These are phyloP conservation scores for Populus deltoides DNA, from an alignment of 345 rosid genomes.

Conservation along the genomic window DNA sequence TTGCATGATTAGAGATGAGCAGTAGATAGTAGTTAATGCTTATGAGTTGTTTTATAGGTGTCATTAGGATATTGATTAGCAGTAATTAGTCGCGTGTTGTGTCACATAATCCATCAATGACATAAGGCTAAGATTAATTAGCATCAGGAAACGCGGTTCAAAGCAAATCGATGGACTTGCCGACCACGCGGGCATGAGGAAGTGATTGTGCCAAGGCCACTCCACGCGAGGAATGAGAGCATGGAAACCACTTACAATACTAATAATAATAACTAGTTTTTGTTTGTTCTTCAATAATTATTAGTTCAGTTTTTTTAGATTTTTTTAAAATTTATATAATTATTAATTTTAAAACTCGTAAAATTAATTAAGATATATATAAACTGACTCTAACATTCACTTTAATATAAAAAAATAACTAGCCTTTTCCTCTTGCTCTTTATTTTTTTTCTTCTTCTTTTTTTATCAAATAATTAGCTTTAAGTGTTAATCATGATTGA, in stretches of 20 bases:
- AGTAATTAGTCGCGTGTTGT: background rate
- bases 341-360: rapidly evolving
- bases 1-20: background rate
- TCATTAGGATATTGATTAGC: background rate
- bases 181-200: slow-evolving; percentile 10
- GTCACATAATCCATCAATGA: background rate
- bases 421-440: too few species aligned
- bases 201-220: background rate
- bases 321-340: too few species aligned
- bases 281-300: too few species aligned
- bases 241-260: background rate
- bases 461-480: too few species aligned
- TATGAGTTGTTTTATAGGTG: background rate
- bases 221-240: background rate
- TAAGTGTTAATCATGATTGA: too few species aligned
- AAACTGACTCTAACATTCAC: rapidly evolving
- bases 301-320: rapidly evolving
- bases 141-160: background rate
- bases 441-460: too few species aligned
- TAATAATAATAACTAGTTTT: too few species aligned
- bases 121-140: background rate
- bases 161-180: slow-evolving; percentile 22
- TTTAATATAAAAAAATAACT: too few species aligned
- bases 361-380: rapidly evolving
- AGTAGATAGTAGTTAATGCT: background rate